Base-by-base conservation (phyloP, 306 rosid species). In the Calophaca sinica region DNA sequence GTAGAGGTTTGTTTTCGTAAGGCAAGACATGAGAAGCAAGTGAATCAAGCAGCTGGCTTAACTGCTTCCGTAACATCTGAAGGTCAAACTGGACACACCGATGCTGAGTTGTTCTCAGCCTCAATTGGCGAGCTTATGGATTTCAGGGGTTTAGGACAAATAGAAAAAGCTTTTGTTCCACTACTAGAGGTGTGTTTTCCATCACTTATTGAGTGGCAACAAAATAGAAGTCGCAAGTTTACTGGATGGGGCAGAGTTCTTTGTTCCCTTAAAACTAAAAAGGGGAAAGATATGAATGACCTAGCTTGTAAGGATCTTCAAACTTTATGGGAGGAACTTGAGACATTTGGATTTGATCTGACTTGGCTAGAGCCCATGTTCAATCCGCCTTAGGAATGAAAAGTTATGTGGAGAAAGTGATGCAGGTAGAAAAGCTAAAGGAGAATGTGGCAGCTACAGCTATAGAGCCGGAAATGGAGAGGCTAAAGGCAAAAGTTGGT, bases 351-450 rank as follows among this genome's bases (percentile, higher is more conserved):
- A 3, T 78, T 77, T 82, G 80, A 73, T 15, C 55, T 82, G 55
- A 9, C 8, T 4, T 82, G 82, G 82, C 6, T 82, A 14, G 68
- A 82, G 57, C 77, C 76, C 77, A 60, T 60, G 82, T 82, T 73
- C 48, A 82, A 60, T 72, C 72, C 3, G 80, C 80, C 44, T 67
- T 82, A 33, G 67, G 62, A 7, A 49, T 64, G 62, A 62, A 57
- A 60, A 50, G 3, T 33, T 66, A 65, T 72, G 14, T 78, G 39
- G 57, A 82, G 51, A 82, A 62, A 35, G 73, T n/a, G 3, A 36
- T 50, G 42, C 13, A 26, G 2, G 49, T 72, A 3, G 49, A 33
- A 26, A 72, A 68, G 31, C 50, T 42, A 4, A 72, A 49, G 61
- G 50, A 12, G 14, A 26, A 72, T 14, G 79, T 33, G n/a, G n/a